Evolutionary conservation across 1,284 basidiomycete genomes (phyloP).

Genomic region (Neonothopanus nambi): DNA sequence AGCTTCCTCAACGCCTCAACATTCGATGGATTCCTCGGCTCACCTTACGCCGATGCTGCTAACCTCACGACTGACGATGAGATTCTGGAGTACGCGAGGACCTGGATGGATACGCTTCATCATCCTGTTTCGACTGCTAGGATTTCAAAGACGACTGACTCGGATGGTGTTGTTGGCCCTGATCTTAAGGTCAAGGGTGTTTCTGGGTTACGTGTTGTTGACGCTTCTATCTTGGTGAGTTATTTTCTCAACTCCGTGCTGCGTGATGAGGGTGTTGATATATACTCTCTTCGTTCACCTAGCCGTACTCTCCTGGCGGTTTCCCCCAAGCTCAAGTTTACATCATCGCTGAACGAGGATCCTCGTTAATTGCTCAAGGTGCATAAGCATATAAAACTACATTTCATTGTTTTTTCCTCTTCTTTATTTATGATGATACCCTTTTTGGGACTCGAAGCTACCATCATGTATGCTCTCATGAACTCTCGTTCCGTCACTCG

Average conservation of each 20-base stretch:
- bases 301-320: background rate
- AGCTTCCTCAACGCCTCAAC: background rate
- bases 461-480: no score
- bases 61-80: background rate
- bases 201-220: background rate
- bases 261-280: no score
- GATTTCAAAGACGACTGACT: slow-evolving; percentile 13
- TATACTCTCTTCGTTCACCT: no score
- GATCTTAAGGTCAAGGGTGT: slow-evolving; percentile 33
- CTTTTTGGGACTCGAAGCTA: no score
- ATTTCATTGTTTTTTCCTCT: no score
- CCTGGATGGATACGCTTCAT: background rate
- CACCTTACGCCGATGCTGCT: slow-evolving; percentile 3
- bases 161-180: slow-evolving; percentile 34
- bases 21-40: background rate
- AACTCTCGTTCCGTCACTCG: no score
- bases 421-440: no score
- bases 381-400: no score
- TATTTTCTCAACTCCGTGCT: background rate
- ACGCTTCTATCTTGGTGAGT: background rate
- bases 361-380: background rate
- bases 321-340: background rate
- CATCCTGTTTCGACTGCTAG: background rate
- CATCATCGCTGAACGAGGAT: background rate
- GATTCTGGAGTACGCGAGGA: background rate